phyloP scores from a whole-genome alignment of 2,329 filamentous ascomycete genomes.

The Fusarium foetens region DNA sequence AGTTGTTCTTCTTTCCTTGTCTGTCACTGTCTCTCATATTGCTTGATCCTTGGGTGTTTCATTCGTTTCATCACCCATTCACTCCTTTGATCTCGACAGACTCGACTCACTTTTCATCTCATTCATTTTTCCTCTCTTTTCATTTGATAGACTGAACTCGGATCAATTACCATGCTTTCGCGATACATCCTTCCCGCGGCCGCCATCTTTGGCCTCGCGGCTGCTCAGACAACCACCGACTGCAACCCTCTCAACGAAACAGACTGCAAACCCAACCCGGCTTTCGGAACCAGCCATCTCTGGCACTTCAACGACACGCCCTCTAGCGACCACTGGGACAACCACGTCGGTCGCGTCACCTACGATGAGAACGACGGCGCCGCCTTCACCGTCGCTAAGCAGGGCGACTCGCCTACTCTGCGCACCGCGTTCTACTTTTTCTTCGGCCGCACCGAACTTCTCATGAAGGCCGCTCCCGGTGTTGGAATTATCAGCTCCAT shows the following conservation, averaged over 20 bases:
- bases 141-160: not conserved
- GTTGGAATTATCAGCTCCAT: slow-evolving; percentile 82
- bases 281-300: slow-evolving; percentile 71
- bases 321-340: slow-evolving; percentile 70
- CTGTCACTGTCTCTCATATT: slow-evolving; percentile 17
- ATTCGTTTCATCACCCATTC: slow-evolving; percentile 27
- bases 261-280: slow-evolving; percentile 75
- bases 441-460: slow-evolving; percentile 81
- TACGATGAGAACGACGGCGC: slow-evolving; percentile 73
- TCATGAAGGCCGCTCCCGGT: slow-evolving; percentile 79
- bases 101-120: slow-evolving; percentile 12
- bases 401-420: slow-evolving; percentile 81
- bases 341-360: slow-evolving; percentile 69
- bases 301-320: slow-evolving; percentile 74
- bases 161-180: slow-evolving; percentile 40
- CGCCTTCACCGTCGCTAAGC: slow-evolving; percentile 75
- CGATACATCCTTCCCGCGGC: slow-evolving; percentile 48
- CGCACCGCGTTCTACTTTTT: slow-evolving; percentile 86
- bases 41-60: slow-evolving; percentile 27
- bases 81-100: slow-evolving; percentile 38
- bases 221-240: slow-evolving; percentile 78
- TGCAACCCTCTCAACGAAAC: slow-evolving; percentile 81
- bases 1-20: slow-evolving; percentile 25
- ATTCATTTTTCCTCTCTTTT: slow-evolving; percentile 7
- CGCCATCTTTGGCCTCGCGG: slow-evolving; percentile 57